phyloP scores from a whole-genome alignment of 305 asterid genomes.

The Fraxinus dipetala region DNA sequence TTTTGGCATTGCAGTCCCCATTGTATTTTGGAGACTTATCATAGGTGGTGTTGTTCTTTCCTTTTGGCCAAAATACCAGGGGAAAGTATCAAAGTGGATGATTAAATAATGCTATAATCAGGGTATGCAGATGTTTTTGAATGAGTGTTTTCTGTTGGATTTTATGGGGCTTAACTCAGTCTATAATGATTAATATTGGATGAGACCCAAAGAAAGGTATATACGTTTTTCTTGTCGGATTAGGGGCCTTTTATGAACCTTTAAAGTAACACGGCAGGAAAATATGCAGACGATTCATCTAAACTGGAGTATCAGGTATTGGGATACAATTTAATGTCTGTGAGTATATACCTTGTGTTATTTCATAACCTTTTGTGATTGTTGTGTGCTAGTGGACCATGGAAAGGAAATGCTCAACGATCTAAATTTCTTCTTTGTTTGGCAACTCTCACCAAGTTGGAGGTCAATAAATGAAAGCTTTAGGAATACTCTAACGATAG shows the following conservation, averaged over 20 bases:
- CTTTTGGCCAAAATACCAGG: neutral
- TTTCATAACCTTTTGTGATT: neutral
- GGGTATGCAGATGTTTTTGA: neutral
- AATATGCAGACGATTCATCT: neutral
- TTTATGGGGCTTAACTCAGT: neutral
- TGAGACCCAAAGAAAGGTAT: neutral
- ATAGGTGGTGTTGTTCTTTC: neutral
- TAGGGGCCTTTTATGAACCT: neutral
- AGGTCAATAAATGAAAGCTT: neutral
- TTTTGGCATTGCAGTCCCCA: neutral
- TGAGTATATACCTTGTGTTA: neutral
- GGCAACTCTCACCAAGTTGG: neutral
- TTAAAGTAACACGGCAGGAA: neutral
- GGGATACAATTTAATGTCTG: neutral
- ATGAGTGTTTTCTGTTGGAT: constrained; percentile 6
- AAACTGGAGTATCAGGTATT: neutral
- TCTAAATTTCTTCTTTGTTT: neutral
- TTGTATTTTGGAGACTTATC: neutral
- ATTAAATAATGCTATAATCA: neutral
- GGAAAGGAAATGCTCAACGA: neutral
- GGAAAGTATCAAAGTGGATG: neutral
- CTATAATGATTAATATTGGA: neutral
- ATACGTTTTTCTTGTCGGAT: neutral
- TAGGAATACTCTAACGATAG: neutral
- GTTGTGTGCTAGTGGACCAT: neutral